phyloP scores from a whole-genome alignment of 1,139 yeast genomes.

The Starmera stellimalicola region DNA sequence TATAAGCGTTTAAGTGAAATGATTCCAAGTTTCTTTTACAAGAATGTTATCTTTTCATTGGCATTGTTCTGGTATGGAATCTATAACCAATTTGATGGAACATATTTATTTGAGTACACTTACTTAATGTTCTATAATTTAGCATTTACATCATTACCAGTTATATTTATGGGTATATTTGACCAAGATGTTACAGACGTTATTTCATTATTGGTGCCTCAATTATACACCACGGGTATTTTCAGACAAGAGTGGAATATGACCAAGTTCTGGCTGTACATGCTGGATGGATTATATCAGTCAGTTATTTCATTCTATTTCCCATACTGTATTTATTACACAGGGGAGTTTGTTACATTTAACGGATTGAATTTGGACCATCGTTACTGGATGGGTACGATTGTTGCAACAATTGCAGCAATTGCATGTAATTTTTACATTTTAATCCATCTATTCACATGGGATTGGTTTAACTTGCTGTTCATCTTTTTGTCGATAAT shows the following conservation, averaged over 20 bases:
- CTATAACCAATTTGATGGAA: conserved; percentile 77
- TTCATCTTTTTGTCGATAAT: conserved; percentile 57
- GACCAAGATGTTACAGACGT: conserved; percentile 89
- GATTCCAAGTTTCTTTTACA: conserved; percentile 90
- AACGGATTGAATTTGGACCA: conserved; percentile 70
- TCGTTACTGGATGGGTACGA: conserved; percentile 77
- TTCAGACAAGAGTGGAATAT: conserved; percentile 74
- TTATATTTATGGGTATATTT: conserved; percentile 78
- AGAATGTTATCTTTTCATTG: conserved; percentile 80
- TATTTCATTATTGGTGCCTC: conserved; percentile 82
- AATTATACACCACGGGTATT: conserved; percentile 79
- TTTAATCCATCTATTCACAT: conserved; percentile 72
- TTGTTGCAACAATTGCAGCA: conserved; percentile 72
- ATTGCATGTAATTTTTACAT: conserved; percentile 75
- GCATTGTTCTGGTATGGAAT: conserved; percentile 93
- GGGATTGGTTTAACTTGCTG: conserved; percentile 83
- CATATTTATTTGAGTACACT: conserved; percentile 87
- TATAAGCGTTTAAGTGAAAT: conserved; percentile 86
- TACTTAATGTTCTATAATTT: conserved; percentile 86
- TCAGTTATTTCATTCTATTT: conserved; percentile 78
- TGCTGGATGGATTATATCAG: conserved; percentile 84
- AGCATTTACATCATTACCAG: conserved; percentile 92
- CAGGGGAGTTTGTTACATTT: conserved; percentile 44
- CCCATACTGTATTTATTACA: conserved; percentile 64
- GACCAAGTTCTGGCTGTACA: conserved; percentile 71